phyloP scores from a whole-genome alignment of 441 rosid species.

The Kokia cookei region DNA sequence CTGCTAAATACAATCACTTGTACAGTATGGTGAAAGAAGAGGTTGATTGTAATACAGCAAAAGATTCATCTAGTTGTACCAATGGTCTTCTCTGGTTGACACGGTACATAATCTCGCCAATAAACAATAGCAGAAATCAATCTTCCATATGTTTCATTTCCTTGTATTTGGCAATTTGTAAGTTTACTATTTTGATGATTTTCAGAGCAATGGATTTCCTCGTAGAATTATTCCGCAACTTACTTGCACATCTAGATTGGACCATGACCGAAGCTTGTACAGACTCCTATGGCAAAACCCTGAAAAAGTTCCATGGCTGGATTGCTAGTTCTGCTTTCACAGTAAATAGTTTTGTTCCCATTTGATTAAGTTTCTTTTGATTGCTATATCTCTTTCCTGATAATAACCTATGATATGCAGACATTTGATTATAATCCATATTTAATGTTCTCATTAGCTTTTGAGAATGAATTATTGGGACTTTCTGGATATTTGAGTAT shows the following conservation, averaged over 20 bases:
- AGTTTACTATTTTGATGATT: constrained; percentile 6
- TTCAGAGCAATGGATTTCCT: constrained; percentile 93
- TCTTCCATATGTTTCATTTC: not conserved
- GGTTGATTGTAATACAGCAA: constrained; percentile 65
- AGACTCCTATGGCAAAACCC: constrained; percentile 70
- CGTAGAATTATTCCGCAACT: constrained; percentile 72
- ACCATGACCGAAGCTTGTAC: constrained; percentile 80
- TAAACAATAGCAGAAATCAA: not conserved
- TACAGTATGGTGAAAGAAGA: constrained; percentile 78
- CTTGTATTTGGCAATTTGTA: not conserved
- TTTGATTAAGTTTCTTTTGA: not conserved
- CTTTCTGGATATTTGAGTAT: not conserved
- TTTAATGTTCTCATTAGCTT: not conserved
- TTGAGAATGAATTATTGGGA: not conserved
- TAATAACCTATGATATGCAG: not conserved
- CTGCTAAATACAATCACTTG: constrained; percentile 49
- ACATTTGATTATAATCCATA: not conserved
- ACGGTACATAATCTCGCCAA: constrained; percentile 32
- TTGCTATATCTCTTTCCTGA: not conserved
- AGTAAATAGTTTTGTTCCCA: constrained; percentile 25
- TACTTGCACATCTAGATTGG: constrained; percentile 76
- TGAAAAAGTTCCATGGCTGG: constrained; percentile 90
- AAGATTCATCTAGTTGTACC: constrained; percentile 83
- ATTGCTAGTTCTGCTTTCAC: constrained; percentile 85
- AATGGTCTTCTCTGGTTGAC: constrained; percentile 96